Percentiles rank a stretch among this genome's conserved stretches.
Conservation (phyloP, 768 basidiomycete genomes). For the Naganishia vishniacii region DNA sequence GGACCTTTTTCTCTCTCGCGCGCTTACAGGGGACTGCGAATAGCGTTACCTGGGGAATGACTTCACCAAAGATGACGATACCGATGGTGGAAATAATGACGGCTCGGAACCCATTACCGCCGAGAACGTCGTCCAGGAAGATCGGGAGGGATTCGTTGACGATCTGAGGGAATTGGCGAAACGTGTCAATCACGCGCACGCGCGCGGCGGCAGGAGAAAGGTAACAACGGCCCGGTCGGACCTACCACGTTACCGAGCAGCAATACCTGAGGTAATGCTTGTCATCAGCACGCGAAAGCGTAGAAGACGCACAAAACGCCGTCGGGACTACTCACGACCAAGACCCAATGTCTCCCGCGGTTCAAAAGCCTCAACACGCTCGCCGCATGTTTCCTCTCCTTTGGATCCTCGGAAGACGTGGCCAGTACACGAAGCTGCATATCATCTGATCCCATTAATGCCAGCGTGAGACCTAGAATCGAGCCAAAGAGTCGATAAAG, state of each 20-base stretch:
- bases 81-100: constrained; percentile 47
- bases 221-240: too few species aligned
- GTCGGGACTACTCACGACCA: constrained; percentile 60
- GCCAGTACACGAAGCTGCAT: constrained; percentile 81
- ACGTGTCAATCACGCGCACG: background rate
- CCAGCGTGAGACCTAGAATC: constrained; percentile 81
- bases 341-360: constrained; percentile 81
- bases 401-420: constrained; percentile 67
- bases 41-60: constrained; percentile 57
- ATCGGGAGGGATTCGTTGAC: constrained; percentile 52
- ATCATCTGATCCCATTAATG: constrained; percentile 88
- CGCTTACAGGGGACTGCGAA: background rate
- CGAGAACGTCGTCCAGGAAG: constrained; percentile 51
- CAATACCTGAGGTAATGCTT: constrained; percentile 46
- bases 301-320: constrained; percentile 31
- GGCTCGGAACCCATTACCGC: constrained; percentile 51
- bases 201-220: too few species aligned
- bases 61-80: constrained; percentile 53
- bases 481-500: too few species aligned
- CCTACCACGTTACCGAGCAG: constrained; percentile 73
- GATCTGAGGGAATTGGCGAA: constrained; percentile 26
- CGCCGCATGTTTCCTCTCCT: constrained; percentile 54
- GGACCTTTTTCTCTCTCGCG: background rate
- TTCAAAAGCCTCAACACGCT: constrained; percentile 56
- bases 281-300: constrained; percentile 54